Evolutionary conservation across 192 early-diverging fungal species (phyloP).

Genomic region (Gryganskiella cystojenkinii): DNA sequence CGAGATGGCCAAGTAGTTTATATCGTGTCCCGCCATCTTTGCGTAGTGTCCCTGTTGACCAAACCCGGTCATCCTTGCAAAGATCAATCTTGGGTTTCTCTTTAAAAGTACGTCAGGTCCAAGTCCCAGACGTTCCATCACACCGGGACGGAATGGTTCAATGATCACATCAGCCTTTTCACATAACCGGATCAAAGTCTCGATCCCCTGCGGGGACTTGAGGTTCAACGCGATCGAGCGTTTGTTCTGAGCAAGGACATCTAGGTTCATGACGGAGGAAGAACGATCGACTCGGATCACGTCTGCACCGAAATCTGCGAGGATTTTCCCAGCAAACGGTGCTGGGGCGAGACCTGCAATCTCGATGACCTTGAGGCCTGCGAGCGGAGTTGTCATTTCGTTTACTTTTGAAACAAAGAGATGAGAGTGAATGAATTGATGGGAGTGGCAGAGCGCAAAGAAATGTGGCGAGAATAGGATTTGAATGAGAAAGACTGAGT

Average conservation of each 20-base stretch:
- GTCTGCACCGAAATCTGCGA: constrained; percentile 75
- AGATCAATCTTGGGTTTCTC: constrained; percentile 65
- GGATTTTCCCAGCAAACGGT: constrained; percentile 74
- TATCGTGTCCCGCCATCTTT: constrained; percentile 70
- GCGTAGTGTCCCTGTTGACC: constrained; percentile 66
- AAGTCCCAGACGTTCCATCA: constrained; percentile 73
- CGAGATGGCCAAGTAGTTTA: constrained; percentile 76
- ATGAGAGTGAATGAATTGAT: constrained; percentile 6
- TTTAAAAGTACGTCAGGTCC: constrained; percentile 68
- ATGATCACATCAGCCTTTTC: constrained; percentile 67
- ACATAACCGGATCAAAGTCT: constrained; percentile 56
- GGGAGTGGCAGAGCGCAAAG: neutral
- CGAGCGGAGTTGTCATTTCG: constrained; percentile 35
- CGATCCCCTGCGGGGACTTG: constrained; percentile 59
- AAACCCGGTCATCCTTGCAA: constrained; percentile 75
- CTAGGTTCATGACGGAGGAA: constrained; percentile 37
- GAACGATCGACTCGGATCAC: constrained; percentile 72
- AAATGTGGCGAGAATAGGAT: neutral
- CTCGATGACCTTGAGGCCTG: constrained; percentile 69
- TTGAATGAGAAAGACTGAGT: neutral
- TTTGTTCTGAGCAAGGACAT: constrained; percentile 68
- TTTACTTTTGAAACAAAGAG: too few relatives aligned
- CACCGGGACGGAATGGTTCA: constrained; percentile 77
- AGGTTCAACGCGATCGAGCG: constrained; percentile 71
- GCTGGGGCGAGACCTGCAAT: constrained; percentile 76